Evolutionary conservation across 176 grass and related monocot species (phyloP).

Genomic region (Juncus effusus): DNA sequence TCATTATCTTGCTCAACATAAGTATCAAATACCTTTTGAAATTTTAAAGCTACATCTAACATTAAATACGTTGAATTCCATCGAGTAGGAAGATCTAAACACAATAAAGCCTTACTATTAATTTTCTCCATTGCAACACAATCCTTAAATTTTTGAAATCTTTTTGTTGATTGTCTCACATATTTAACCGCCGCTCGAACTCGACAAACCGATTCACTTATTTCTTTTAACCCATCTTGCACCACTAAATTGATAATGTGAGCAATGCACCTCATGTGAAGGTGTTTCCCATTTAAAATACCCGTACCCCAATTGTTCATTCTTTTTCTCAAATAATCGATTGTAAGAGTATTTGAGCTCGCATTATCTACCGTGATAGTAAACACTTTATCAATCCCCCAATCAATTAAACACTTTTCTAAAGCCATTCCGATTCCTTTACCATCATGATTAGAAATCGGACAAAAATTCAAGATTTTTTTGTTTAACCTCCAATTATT

Average conservation of each 20-base stretch:
- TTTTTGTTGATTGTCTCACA: background rate
- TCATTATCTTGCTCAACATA: background rate
- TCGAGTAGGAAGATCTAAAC: conserved; percentile 3
- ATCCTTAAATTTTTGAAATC: no score
- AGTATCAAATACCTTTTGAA: no score
- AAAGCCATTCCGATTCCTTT: background rate
- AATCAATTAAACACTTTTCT: background rate
- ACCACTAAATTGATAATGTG: conserved; percentile 17
- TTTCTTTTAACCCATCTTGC: conserved; percentile 2
- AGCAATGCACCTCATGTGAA: no score
- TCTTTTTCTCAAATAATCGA: no score
- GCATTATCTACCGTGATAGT: background rate
- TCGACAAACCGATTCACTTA: background rate
- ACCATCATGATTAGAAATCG: conserved; percentile 22
- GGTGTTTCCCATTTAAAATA: no score
- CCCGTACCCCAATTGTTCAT: no score
- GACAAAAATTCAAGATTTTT: background rate
- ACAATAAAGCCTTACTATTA: conserved; percentile 10
- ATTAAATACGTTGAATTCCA: no score
- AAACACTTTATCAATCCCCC: background rate
- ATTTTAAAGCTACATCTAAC: no score
- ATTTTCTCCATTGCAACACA: background rate
- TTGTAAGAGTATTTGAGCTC: no score
- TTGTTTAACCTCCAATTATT: no score
- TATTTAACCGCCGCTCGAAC: background rate